Evolutionary conservation across 129 eudicot genomes (phyloP).

Genomic region (Sambucus nigra): DNA sequence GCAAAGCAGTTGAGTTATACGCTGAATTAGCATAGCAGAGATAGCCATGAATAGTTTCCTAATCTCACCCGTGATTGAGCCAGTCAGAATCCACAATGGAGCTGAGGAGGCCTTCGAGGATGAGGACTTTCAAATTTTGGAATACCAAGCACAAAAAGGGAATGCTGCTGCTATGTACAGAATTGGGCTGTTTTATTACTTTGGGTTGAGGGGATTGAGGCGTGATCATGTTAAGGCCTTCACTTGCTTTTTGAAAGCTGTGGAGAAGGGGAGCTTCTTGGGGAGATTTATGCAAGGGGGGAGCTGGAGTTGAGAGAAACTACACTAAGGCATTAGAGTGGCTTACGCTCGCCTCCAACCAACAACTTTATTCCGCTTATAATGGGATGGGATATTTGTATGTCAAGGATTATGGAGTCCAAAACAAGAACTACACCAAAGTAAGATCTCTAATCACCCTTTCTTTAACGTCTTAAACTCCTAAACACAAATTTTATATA

Average conservation of each 20-base stretch:
- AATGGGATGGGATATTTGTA: slow-evolving; percentile 97
- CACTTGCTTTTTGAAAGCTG: slow-evolving; percentile 89
- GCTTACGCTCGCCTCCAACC: slow-evolving; percentile 83
- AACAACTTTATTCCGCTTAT: slow-evolving; percentile 87
- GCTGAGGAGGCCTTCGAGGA: slow-evolving; percentile 92
- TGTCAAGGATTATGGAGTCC: slow-evolving; percentile 95
- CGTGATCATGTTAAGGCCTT: slow-evolving; percentile 87
- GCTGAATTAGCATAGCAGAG: slow-evolving; percentile 97
- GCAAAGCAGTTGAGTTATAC: slow-evolving; percentile 71
- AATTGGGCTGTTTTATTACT: slow-evolving; percentile 83
- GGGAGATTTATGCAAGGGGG: slow-evolving; percentile 94
- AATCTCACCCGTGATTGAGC: slow-evolving; percentile 87
- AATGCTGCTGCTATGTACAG: slow-evolving; percentile 90
- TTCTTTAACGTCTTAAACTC: no score
- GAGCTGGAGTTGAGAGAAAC: slow-evolving; percentile 84
- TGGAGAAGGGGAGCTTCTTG: slow-evolving; percentile 95
- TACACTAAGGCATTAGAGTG: slow-evolving; percentile 88
- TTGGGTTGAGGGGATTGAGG: slow-evolving; percentile 88
- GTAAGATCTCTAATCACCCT: slow-evolving; percentile 53
- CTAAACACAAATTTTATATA: no score
- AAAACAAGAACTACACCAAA: slow-evolving; percentile 80
- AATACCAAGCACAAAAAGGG: slow-evolving; percentile 97
- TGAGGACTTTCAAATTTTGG: slow-evolving; percentile 92
- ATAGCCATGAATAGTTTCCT: slow-evolving; percentile 84
- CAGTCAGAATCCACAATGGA: slow-evolving; percentile 82